These are phyloP conservation scores for Arabidopsis arenosa DNA, from an alignment of 345 rosid species.

Conservation along the genomic window DNA sequence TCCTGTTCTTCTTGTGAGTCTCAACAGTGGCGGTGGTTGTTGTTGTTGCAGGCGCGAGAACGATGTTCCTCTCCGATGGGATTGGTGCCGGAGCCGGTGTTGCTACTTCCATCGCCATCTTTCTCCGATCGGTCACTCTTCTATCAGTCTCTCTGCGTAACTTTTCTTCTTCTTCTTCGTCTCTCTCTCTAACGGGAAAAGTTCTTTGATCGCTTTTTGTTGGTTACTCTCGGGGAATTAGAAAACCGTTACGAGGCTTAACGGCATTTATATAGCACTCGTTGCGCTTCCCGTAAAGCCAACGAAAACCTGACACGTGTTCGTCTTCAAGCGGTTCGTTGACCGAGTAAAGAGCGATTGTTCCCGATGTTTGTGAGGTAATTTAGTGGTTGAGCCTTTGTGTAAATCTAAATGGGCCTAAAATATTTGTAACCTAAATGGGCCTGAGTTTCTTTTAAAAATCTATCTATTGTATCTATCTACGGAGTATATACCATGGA, in stretches of 20 bases:
- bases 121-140: conserved; percentile 27
- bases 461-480: no score
- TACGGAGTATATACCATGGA: no score
- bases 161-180: conserved; percentile 5
- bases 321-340: conserved; percentile 23
- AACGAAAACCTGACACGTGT: conserved; percentile 39
- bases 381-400: no score
- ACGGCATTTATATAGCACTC: conserved; percentile 42
- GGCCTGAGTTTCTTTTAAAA: neutral
- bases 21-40: conserved; percentile 27
- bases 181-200: conserved; percentile 38
- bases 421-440: neutral
- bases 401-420: conserved; percentile 15
- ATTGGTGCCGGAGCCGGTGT: conserved; percentile 48
- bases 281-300: neutral
- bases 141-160: conserved; percentile 13
- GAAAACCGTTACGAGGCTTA: conserved; percentile 38
- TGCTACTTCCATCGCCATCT: conserved; percentile 50
- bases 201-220: conserved; percentile 21
- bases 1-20: conserved; percentile 63
- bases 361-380: no score
- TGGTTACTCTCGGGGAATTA: conserved; percentile 27
- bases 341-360: conserved; percentile 46
- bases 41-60: conserved; percentile 20
- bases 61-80: conserved; percentile 39